phyloP scores from a whole-genome alignment of 2,329 filamentous ascomycete genomes.

The Orbilia oligospora region DNA sequence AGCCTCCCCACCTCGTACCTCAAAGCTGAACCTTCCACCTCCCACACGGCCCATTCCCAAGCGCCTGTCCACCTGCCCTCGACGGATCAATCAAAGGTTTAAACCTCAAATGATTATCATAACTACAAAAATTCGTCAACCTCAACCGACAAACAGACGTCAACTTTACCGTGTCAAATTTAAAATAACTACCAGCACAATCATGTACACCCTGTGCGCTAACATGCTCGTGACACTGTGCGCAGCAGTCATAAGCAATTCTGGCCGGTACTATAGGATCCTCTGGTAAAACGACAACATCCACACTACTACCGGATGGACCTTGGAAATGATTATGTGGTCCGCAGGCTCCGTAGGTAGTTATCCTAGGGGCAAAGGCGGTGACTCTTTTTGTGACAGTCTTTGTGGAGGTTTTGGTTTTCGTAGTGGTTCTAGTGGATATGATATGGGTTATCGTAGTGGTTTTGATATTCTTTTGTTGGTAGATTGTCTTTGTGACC shows the following conservation, averaged over 20 bases:
- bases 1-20: too few species aligned
- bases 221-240: slow-evolving; percentile 31
- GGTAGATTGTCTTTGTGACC: slow-evolving; percentile 35
- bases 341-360: slow-evolving; percentile 32
- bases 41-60: slow-evolving; percentile 44
- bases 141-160: slow-evolving; percentile 32
- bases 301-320: slow-evolving; percentile 25
- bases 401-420: slow-evolving; percentile 27
- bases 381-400: slow-evolving; percentile 29
- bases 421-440: slow-evolving; percentile 27
- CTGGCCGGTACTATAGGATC: slow-evolving; percentile 1
- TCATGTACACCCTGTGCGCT: slow-evolving; percentile 29
- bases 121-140: slow-evolving; percentile 47
- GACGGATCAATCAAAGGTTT: neutral
- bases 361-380: slow-evolving; percentile 15
- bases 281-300: neutral
- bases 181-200: slow-evolving; percentile 38
- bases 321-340: slow-evolving; percentile 41
- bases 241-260: slow-evolving; percentile 34
- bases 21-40: slow-evolving; percentile 37
- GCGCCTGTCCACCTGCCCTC: slow-evolving; percentile 36
- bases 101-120: slow-evolving; percentile 15
- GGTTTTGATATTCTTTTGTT: slow-evolving; percentile 25
- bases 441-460: slow-evolving; percentile 11
- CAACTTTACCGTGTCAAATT: too few species aligned